phyloP scores from a whole-genome alignment of 1,284 basidiomycete species.

The Psilocybe mexicana region DNA sequence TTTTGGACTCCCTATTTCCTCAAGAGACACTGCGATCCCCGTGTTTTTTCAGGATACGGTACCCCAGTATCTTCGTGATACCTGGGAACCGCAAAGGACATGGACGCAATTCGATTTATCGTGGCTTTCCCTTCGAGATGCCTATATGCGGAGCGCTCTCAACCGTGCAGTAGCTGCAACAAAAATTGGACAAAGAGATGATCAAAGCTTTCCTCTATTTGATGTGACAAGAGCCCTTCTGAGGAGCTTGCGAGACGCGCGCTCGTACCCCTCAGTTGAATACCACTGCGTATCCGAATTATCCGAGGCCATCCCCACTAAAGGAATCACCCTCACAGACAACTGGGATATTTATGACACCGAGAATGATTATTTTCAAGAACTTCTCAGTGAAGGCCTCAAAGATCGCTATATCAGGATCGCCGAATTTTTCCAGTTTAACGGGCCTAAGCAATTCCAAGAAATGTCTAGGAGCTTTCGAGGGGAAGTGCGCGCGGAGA shows the following conservation, averaged over 20 bases:
- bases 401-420: background rate
- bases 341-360: background rate
- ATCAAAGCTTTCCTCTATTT: constrained; percentile 1
- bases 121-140: constrained; percentile 3
- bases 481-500: background rate
- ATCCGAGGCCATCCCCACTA: background rate
- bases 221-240: background rate
- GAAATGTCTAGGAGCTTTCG: background rate
- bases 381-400: background rate
- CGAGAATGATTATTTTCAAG: constrained; percentile 1
- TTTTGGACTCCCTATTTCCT: background rate
- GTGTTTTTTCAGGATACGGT: background rate
- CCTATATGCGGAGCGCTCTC: background rate
- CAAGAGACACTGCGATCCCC: background rate
- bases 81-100: background rate
- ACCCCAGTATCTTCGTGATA: background rate
- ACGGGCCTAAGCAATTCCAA: background rate
- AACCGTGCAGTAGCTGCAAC: background rate
- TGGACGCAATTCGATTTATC: constrained; percentile 3
- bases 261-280: background rate
- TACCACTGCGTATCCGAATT: constrained; percentile 4
- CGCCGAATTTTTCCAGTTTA: constrained; percentile 1
- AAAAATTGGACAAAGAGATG: background rate
- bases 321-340: background rate
- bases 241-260: background rate